phyloP scores from a whole-genome alignment of 768 basidiomycete genomes.

The Termitomyces sp. region DNA sequence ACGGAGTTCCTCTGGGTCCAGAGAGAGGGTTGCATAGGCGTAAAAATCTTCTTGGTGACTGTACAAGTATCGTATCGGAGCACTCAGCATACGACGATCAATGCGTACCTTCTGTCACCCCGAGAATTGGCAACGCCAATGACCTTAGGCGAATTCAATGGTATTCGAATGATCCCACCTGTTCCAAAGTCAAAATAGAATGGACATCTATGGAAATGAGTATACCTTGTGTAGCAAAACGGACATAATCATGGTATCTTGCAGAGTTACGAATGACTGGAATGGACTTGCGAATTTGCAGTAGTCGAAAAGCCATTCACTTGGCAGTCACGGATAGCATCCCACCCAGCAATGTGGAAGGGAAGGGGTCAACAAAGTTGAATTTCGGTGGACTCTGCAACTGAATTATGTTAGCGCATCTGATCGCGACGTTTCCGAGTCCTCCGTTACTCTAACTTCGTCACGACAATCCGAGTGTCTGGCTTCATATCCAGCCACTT shows the following conservation, averaged over 20 bases:
- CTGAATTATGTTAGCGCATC: not conserved
- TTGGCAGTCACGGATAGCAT: slow-evolving; percentile 20
- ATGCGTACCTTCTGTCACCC: slow-evolving; percentile 64
- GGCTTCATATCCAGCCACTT: not conserved
- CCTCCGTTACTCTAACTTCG: not conserved
- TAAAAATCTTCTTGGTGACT: slow-evolving; percentile 93
- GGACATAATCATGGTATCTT: slow-evolving; percentile 72
- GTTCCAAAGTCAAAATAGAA: slow-evolving; percentile 14
- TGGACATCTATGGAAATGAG: not conserved
- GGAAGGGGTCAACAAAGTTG: not conserved
- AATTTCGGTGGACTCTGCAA: not conserved
- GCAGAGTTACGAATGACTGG: slow-evolving; percentile 19
- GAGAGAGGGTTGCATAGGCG: slow-evolving; percentile 69
- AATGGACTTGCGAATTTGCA: slow-evolving; percentile 17
- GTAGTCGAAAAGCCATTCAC: slow-evolving; percentile 28
- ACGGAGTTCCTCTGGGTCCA: slow-evolving; percentile 74
- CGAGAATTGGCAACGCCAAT: slow-evolving; percentile 76
- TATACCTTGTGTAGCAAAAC: slow-evolving; percentile 42
- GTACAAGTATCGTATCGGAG: slow-evolving; percentile 7
- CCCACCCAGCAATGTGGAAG: slow-evolving; percentile 14
- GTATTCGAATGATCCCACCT: slow-evolving; percentile 69
- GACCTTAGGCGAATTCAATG: slow-evolving; percentile 72
- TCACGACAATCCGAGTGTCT: not conserved
- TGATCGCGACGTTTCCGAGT: not conserved
- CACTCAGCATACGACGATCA: not conserved